These are phyloP conservation scores for Talaromyces sp. DNA, from an alignment of 2,329 filamentous ascomycete species.

Conservation along the genomic window DNA sequence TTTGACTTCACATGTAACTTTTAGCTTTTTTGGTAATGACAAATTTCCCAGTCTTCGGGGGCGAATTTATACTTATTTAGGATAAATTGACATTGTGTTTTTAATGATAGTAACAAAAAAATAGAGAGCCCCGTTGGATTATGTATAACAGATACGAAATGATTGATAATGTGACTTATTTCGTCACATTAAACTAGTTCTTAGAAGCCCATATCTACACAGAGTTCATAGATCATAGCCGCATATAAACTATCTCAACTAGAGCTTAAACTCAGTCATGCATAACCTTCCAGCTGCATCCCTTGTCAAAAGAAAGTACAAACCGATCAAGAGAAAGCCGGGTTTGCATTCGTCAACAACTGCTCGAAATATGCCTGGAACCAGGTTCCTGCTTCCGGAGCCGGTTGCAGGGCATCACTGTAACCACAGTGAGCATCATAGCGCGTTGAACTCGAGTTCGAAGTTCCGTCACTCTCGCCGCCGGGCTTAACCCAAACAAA, in stretches of 20 bases:
- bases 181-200: too few relatives aligned
- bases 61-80: too few relatives aligned
- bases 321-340: slow-evolving; percentile 16
- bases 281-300: neutral
- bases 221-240: neutral
- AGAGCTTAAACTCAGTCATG: neutral
- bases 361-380: slow-evolving; percentile 45
- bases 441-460: slow-evolving; percentile 44
- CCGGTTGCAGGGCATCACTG: slow-evolving; percentile 54
- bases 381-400: slow-evolving; percentile 67
- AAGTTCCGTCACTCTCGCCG: slow-evolving; percentile 50
- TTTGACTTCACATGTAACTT: too few relatives aligned
- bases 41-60: too few relatives aligned
- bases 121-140: too few relatives aligned
- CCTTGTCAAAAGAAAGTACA: neutral
- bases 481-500: slow-evolving; percentile 71
- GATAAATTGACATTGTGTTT: too few relatives aligned
- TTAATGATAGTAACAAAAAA: too few relatives aligned
- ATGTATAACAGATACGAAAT: too few relatives aligned
- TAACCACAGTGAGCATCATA: slow-evolving; percentile 56
- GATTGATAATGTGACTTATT: too few relatives aligned
- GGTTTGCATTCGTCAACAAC: slow-evolving; percentile 24
- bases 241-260: neutral
- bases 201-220: neutral
- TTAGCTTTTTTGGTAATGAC: too few relatives aligned